A percentile compares a stretch with the other conserved stretches of the same genome.
Evolutionary conservation across 2,329 filamentous ascomycete genomes (phyloP).

Genomic region (Neonectria magnoliae): DNA sequence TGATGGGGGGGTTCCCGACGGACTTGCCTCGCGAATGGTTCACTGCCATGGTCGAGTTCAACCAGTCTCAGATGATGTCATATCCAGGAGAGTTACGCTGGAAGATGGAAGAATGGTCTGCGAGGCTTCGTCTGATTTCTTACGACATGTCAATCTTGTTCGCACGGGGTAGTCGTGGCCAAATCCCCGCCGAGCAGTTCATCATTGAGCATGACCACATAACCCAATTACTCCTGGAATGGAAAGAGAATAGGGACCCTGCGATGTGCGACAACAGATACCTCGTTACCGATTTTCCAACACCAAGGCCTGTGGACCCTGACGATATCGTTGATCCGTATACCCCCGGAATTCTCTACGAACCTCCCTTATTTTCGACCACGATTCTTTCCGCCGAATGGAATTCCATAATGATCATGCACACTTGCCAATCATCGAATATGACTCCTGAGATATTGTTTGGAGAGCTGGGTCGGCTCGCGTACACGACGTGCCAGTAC

Average conservation of each 20-base stretch:
- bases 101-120: slow-evolving; percentile 73
- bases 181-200: slow-evolving; percentile 74
- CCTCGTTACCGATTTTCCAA: slow-evolving; percentile 71
- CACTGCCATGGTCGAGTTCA: slow-evolving; percentile 69
- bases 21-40: slow-evolving; percentile 85
- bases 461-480: slow-evolving; percentile 67
- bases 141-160: slow-evolving; percentile 85
- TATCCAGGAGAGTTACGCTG: slow-evolving; percentile 72
- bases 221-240: slow-evolving; percentile 56
- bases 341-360: slow-evolving; percentile 73
- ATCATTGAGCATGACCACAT: slow-evolving; percentile 67
- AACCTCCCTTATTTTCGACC: slow-evolving; percentile 75
- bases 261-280: slow-evolving; percentile 69
- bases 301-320: slow-evolving; percentile 60
- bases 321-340: slow-evolving; percentile 81
- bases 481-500: slow-evolving; percentile 77
- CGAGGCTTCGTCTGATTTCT: slow-evolving; percentile 76
- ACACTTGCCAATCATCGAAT: slow-evolving; percentile 75
- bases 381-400: slow-evolving; percentile 82
- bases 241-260: slow-evolving; percentile 68
- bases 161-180: slow-evolving; percentile 71
- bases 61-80: slow-evolving; percentile 64
- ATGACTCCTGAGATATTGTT: slow-evolving; percentile 61
- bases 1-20: slow-evolving; percentile 82
- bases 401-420: slow-evolving; percentile 82